Conservation (phyloP, 805 yeast species). For the Cyberlindnera mycetangii region DNA sequence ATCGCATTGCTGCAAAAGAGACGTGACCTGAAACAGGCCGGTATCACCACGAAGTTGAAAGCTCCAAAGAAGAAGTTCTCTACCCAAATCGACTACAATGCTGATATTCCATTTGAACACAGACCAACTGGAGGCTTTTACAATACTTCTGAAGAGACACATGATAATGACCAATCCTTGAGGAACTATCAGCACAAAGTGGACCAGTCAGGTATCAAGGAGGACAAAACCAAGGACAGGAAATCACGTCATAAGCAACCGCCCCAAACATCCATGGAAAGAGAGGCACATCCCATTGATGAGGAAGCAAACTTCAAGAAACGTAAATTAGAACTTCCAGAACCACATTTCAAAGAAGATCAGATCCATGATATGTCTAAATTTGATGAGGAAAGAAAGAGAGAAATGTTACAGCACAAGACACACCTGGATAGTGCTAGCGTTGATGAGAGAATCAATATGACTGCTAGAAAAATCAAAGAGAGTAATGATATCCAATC, state of each 20-base stretch:
- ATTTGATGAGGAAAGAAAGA: conserved; percentile 15
- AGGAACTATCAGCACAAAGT: conserved; percentile 43
- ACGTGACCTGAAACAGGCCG: conserved; percentile 79
- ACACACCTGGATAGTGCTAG: conserved; percentile 5
- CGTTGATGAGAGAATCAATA: conserved; percentile 18
- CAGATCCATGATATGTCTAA: conserved; percentile 17
- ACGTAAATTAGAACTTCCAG: conserved; percentile 31
- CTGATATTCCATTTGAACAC: conserved; percentile 78
- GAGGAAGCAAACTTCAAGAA: conserved; percentile 14
- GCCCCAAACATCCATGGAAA: conserved; percentile 20
- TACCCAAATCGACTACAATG: conserved; percentile 75
- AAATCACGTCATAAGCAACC: conserved; percentile 28
- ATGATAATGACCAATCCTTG: conserved; percentile 36
- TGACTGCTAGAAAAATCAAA: conserved; percentile 39
- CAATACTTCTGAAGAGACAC: conserved; percentile 61
- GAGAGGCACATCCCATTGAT: conserved; percentile 9
- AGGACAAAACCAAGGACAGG: conserved; percentile 32
- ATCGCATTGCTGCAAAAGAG: conserved; percentile 76
- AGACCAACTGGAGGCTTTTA: conserved; percentile 65
- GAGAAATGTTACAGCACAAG: conserved; percentile 12
- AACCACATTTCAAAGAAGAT: conserved; percentile 30
- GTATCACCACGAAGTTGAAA: conserved; percentile 50
- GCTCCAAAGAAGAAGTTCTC: conserved; percentile 50
- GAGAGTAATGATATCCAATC: conserved; percentile 35
- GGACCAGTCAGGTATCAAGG: conserved; percentile 41